Evolutionary conservation across 139 green algal genomes (phyloP), one percentile per base, ranked within the genome.

Genomic region (Asterochloris sp.): DNA sequence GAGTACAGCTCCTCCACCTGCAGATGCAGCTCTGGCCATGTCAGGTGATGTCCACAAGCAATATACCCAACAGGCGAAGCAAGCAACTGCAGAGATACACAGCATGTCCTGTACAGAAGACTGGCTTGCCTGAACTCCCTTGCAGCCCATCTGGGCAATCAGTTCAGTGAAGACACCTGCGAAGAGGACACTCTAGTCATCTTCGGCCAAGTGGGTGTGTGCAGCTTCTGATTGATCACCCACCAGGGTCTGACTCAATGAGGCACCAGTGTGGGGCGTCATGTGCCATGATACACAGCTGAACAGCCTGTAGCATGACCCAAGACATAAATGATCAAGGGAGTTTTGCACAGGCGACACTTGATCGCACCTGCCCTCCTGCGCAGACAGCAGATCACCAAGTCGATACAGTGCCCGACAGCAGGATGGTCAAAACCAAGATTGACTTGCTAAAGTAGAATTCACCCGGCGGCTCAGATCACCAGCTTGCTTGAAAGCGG

Each of bases 131-230:
- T 98, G 93, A 13, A 98, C 94, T 0, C 92, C 96, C 21, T 94
- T 88, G 8, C 96, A 95, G 0, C 96, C 94, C 81, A 99, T 96
- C 26, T 90, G 61, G 61, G 92, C 64, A n/a, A 99, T 93, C 14
- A 99, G 90, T 84, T 99, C 95, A 0, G 93, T 97, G 82, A 99
- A 99, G 0, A 99, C 91, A 23, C 94, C 96, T 10, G 96, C 96
- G 63, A 54, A 54, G 38, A 54, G 1, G 66, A 73, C 66, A 12
- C 66, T 73, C 66, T 8, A 12, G 23, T 24, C 66, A 73, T 21
- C 23, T 21, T 73, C 23, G 66, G 66, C 19, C 4, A 21, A 21
- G 19, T 73, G 66, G 19, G 66, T 24, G 21, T 24, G 21, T 73
- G 66, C 21, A 73, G 66, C 21, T 24, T 21, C 66, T 68, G 69